phyloP scores from a whole-genome alignment of 352 stramenopile species.

The Phytophthora ramorum region DNA sequence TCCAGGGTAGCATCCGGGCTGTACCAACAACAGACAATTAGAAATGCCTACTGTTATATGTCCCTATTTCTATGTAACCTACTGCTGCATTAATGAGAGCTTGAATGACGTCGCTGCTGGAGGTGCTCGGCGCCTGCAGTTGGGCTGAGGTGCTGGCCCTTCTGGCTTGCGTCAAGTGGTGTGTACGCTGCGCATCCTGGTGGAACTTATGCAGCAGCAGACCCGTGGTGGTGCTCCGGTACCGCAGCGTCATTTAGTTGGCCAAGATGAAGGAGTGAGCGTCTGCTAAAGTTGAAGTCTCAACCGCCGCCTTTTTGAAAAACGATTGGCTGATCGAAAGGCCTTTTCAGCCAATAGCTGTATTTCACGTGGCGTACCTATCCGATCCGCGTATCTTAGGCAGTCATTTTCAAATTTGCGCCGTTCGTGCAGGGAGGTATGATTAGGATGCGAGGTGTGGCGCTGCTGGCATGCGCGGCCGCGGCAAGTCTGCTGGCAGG shows the following conservation, averaged over 20 bases:
- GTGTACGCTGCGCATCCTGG: slow-evolving; percentile 8
- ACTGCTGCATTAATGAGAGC: slow-evolving; percentile 35
- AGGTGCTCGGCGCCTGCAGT: not conserved
- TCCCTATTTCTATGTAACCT: not conserved
- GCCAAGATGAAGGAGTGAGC: not conserved
- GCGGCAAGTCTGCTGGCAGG: slow-evolving; percentile 41
- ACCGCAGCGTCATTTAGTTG: slow-evolving; percentile 26
- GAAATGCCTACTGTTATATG: not conserved
- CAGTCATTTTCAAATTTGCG: slow-evolving; percentile 26
- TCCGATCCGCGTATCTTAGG: slow-evolving; percentile 6
- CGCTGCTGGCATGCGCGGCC: slow-evolving; percentile 34
- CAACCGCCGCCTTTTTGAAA: not conserved
- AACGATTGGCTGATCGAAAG: too few relatives aligned
- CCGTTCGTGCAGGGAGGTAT: not conserved
- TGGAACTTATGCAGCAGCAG: slow-evolving; percentile 33
- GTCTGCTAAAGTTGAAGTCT: slow-evolving; percentile 20
- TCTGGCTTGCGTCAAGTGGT: slow-evolving; percentile 9
- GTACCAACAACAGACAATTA: not conserved
- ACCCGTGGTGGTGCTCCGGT: slow-evolving; percentile 21
- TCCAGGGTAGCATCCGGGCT: slow-evolving; percentile 58
- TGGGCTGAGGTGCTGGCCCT: not conserved
- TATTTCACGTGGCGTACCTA: slow-evolving; percentile 31
- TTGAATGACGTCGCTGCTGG: slow-evolving; percentile 23
- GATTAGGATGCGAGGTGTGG: slow-evolving; percentile 21
- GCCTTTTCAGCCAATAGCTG: slow-evolving; percentile 32